Evolutionary conservation across 2,329 filamentous ascomycete genomes (phyloP).

Genomic region (Nothomitra cinnamomea): DNA sequence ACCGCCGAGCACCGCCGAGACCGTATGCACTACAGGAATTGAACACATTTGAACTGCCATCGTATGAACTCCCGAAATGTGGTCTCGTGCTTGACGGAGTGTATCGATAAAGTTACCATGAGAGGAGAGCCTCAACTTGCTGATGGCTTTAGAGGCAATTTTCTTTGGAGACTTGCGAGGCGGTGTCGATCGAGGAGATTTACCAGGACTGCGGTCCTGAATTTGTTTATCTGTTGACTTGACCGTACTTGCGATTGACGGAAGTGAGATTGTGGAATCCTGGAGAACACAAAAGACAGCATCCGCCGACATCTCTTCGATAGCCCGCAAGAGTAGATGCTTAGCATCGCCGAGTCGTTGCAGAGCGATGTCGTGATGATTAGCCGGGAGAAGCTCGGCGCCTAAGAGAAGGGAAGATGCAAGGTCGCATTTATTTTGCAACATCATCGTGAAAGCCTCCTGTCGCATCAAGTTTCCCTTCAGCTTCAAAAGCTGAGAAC

Average conservation of each 20-base stretch:
- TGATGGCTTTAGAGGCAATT: slow-evolving; percentile 10
- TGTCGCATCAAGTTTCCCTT: slow-evolving; percentile 32
- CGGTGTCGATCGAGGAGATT: slow-evolving; percentile 20
- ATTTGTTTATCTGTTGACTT: slow-evolving; percentile 16
- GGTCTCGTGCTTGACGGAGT: slow-evolving; percentile 47
- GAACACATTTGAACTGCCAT: slow-evolving; percentile 35
- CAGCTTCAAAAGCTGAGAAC: slow-evolving; percentile 24
- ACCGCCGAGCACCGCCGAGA: slow-evolving; percentile 46
- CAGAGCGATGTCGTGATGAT: slow-evolving; percentile 30
- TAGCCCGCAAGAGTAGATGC: slow-evolving; percentile 49
- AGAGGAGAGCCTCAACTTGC: slow-evolving; percentile 9
- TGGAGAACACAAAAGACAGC: slow-evolving; percentile 79
- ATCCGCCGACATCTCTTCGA: slow-evolving; percentile 58
- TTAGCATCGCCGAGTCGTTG: slow-evolving; percentile 46
- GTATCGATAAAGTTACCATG: slow-evolving; percentile 34
- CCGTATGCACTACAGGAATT: slow-evolving; percentile 39
- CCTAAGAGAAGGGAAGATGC: slow-evolving; percentile 36
- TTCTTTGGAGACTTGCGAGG: slow-evolving; percentile 21
- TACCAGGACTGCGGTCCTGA: slow-evolving; percentile 10
- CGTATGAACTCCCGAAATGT: slow-evolving; percentile 45
- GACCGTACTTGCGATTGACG: slow-evolving; percentile 38
- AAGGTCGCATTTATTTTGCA: slow-evolving; percentile 34
- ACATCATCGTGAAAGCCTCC: slow-evolving; percentile 31
- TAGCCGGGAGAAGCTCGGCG: slow-evolving; percentile 20
- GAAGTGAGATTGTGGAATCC: slow-evolving; percentile 82